Evolutionary conservation across 2,329 filamentous ascomycete genomes (phyloP).

Genomic region (Tolypocladium endophyticum): DNA sequence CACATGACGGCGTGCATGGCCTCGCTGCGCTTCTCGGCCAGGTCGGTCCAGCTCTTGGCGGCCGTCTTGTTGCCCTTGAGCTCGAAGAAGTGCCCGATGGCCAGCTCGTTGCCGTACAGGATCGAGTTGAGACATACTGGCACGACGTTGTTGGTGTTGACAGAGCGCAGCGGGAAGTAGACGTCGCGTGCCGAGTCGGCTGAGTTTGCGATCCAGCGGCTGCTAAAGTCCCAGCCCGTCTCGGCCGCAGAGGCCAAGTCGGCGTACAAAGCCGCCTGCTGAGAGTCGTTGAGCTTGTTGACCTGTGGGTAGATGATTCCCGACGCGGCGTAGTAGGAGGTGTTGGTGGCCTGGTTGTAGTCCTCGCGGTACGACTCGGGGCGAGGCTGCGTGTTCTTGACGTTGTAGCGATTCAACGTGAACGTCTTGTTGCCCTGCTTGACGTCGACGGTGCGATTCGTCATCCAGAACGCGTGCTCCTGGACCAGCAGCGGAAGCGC

Average conservation of each 20-base stretch:
- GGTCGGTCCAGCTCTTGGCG: slow-evolving; percentile 35
- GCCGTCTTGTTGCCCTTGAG: slow-evolving; percentile 37
- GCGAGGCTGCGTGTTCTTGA: slow-evolving; percentile 53
- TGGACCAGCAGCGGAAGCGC: slow-evolving; percentile 52
- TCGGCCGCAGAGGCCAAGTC: slow-evolving; percentile 57
- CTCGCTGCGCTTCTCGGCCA: slow-evolving; percentile 42
- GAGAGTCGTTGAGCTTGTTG: slow-evolving; percentile 36
- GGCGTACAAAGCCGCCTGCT: slow-evolving; percentile 44
- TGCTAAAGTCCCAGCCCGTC: slow-evolving; percentile 53
- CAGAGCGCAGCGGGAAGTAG: slow-evolving; percentile 54
- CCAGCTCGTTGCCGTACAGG: slow-evolving; percentile 53
- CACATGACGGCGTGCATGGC: slow-evolving; percentile 55
- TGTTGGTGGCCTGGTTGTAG: slow-evolving; percentile 53
- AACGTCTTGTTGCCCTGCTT: slow-evolving; percentile 35
- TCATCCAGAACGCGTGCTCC: slow-evolving; percentile 53
- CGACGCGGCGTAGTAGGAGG: slow-evolving; percentile 42
- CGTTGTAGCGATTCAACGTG: slow-evolving; percentile 46
- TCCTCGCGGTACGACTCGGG: slow-evolving; percentile 60
- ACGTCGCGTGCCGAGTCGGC: slow-evolving; percentile 46
- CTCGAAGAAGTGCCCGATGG: slow-evolving; percentile 44
- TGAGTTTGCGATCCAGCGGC: slow-evolving; percentile 48
- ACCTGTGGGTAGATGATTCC: slow-evolving; percentile 48
- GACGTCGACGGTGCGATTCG: slow-evolving; percentile 48
- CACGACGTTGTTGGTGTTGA: slow-evolving; percentile 48
- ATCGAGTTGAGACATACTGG: slow-evolving; percentile 61